phyloP scores from a whole-genome alignment of 2,329 filamentous ascomycete species.

The Didymella keratinophila region DNA sequence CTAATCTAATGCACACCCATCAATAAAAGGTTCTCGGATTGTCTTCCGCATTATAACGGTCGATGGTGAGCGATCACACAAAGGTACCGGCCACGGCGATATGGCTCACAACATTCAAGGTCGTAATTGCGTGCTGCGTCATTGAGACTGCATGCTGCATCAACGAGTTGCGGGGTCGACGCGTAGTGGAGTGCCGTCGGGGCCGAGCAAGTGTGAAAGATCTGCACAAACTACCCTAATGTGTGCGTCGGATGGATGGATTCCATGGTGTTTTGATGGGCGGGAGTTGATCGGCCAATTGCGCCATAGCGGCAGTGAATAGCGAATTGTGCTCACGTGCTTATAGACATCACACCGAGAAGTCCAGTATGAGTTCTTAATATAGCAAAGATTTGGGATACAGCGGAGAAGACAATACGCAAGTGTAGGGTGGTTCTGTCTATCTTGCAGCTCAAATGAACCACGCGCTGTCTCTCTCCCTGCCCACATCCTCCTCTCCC shows the following conservation, averaged over 20 bases:
- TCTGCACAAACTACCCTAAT: constrained; percentile 1
- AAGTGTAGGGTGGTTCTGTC: too few species aligned
- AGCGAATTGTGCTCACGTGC: not conserved
- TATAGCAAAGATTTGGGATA: not conserved
- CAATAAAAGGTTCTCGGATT: not conserved
- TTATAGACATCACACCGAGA: not conserved
- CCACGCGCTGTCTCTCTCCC: constrained; percentile 11
- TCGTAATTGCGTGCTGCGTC: constrained; percentile 8
- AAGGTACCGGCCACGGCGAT: not conserved
- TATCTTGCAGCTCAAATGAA: constrained; percentile 5
- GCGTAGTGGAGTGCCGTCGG: not conserved
- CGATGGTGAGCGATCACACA: constrained; percentile 16
- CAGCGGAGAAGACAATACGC: not conserved
- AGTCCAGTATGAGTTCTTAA: not conserved
- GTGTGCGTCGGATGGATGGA: not conserved
- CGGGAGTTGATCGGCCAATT: constrained; percentile 10
- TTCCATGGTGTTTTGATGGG: not conserved
- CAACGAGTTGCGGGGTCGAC: not conserved
- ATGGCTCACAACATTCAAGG: constrained; percentile 4
- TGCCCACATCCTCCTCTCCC: not conserved
- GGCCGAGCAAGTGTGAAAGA: not conserved
- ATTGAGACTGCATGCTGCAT: not conserved
- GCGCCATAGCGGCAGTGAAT: constrained; percentile 8
- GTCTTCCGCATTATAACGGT: constrained; percentile 8
- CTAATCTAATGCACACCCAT: not conserved